Percentiles rank a stretch among this genome's conserved stretches.
Evolutionary conservation across 2,329 filamentous ascomycete genomes (phyloP).

Genomic region (Raffaelea ambrosiae): DNA sequence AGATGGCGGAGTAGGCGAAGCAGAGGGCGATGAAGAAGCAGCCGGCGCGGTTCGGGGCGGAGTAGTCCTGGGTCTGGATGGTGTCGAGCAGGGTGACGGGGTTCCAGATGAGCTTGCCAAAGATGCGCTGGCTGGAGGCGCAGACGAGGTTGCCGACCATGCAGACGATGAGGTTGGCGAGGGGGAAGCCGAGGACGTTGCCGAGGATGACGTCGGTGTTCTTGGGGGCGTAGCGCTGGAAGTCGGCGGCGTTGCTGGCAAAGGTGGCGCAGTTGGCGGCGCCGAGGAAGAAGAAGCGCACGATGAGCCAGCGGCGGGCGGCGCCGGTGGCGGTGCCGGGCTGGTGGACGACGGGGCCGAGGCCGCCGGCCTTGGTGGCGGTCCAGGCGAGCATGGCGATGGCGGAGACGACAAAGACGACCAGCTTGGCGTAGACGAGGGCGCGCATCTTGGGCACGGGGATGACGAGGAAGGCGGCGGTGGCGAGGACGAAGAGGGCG

Average conservation of each 20-base stretch:
- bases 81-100: conserved; percentile 6
- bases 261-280: conserved; percentile 26
- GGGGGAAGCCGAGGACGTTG: conserved; percentile 30
- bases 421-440: conserved; percentile 9
- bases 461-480: conserved; percentile 7
- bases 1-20: conserved; percentile 6
- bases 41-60: conserved; percentile 3
- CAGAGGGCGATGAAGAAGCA: conserved; percentile 9
- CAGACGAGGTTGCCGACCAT: conserved; percentile 25
- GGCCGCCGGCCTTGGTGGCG: conserved; percentile 5
- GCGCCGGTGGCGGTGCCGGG: conserved; percentile 21
- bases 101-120: conserved; percentile 9
- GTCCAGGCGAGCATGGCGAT: conserved; percentile 9
- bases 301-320: conserved; percentile 26
- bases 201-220: conserved; percentile 31
- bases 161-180: conserved; percentile 27
- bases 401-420: conserved; percentile 7
- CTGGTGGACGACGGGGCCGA: conserved; percentile 17
- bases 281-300: conserved; percentile 27
- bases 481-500: conserved; percentile 17
- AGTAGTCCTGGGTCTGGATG: conserved; percentile 6
- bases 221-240: conserved; percentile 31
- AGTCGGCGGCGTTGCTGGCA: conserved; percentile 31
- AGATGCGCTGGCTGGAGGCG: conserved; percentile 7
- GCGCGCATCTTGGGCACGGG: conserved; percentile 9